These are phyloP conservation scores for Pichia ethanolica DNA, from an alignment of 805 yeast genomes.

Conservation along the genomic window DNA sequence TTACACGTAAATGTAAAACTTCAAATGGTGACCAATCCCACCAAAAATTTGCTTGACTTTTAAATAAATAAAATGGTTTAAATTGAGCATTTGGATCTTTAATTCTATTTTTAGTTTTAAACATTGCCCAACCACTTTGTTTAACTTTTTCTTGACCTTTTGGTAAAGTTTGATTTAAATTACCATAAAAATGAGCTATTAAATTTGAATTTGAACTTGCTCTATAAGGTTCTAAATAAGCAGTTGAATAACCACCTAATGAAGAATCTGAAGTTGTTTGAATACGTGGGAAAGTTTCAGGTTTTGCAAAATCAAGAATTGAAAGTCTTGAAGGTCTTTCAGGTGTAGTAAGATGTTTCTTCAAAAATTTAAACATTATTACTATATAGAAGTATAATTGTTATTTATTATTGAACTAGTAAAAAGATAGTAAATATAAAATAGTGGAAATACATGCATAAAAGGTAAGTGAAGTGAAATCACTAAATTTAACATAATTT, in stretches of 20 bases:
- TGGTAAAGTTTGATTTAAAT: slow-evolving; percentile 59
- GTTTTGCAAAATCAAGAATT: slow-evolving; percentile 51
- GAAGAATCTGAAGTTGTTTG: slow-evolving; percentile 66
- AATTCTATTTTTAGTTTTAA: slow-evolving; percentile 62
- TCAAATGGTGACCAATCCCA: slow-evolving; percentile 68
- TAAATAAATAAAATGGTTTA: slow-evolving; percentile 32
- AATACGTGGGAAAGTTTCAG: slow-evolving; percentile 41
- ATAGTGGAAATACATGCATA: too few species aligned
- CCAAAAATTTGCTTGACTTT: slow-evolving; percentile 34
- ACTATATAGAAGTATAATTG: too few species aligned
- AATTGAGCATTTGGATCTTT: slow-evolving; percentile 34
- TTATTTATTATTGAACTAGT: too few species aligned
- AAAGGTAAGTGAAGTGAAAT: too few species aligned
- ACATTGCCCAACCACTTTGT: slow-evolving; percentile 73
- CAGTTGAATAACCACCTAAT: slow-evolving; percentile 69
- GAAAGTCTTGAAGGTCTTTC: slow-evolving; percentile 24
- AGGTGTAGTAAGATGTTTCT: slow-evolving; percentile 1
- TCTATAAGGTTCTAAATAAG: slow-evolving; percentile 38
- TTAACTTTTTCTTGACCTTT: slow-evolving; percentile 53
- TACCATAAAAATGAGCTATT: slow-evolving; percentile 66
- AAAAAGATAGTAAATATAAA: too few species aligned
- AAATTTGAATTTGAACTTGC: slow-evolving; percentile 25
- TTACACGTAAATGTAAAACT: slow-evolving; percentile 61
- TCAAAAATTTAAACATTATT: slow-evolving; percentile 7
- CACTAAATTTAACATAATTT: too few species aligned